phyloP scores from a whole-genome alignment of 2,329 filamentous ascomycete species.

The Penicillium psychrosexuale region DNA sequence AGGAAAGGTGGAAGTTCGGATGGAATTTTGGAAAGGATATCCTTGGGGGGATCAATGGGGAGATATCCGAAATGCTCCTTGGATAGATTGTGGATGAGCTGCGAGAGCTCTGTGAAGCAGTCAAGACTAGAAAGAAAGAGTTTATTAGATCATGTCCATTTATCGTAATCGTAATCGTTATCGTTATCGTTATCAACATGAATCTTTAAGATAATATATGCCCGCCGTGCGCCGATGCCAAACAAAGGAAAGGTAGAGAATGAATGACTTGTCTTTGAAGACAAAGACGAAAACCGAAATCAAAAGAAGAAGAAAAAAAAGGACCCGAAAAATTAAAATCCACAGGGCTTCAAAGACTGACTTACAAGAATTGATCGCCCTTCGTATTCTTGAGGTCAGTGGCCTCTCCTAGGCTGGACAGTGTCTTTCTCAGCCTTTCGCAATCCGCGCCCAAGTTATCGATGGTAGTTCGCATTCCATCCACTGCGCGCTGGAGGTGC shows the following conservation, averaged over 20 bases:
- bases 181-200: conserved; percentile 31
- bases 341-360: conserved; percentile 30
- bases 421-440: conserved; percentile 49
- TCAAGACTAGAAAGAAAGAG: conserved; percentile 46
- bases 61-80: conserved; percentile 53
- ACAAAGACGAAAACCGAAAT: conserved; percentile 21
- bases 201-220: conserved; percentile 21
- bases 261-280: conserved; percentile 17
- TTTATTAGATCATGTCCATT: conserved; percentile 45
- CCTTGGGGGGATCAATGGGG: conserved; percentile 50
- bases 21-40: conserved; percentile 52
- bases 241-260: conserved; percentile 14
- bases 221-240: conserved; percentile 5
- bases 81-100: conserved; percentile 52
- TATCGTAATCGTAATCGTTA: conserved; percentile 20
- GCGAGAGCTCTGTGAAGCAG: conserved; percentile 51
- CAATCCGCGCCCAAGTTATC: conserved; percentile 51
- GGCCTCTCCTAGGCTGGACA: conserved; percentile 51
- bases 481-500: conserved; percentile 44
- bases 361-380: conserved; percentile 51
- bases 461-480: conserved; percentile 48
- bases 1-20: conserved; percentile 54
- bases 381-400: conserved; percentile 51
- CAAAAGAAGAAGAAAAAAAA: conserved; percentile 14
- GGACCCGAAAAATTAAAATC: conserved; percentile 19